Conservation (phyloP, 2,329 filamentous ascomycete genomes). For the Ascochyta clinopodiicola region DNA sequence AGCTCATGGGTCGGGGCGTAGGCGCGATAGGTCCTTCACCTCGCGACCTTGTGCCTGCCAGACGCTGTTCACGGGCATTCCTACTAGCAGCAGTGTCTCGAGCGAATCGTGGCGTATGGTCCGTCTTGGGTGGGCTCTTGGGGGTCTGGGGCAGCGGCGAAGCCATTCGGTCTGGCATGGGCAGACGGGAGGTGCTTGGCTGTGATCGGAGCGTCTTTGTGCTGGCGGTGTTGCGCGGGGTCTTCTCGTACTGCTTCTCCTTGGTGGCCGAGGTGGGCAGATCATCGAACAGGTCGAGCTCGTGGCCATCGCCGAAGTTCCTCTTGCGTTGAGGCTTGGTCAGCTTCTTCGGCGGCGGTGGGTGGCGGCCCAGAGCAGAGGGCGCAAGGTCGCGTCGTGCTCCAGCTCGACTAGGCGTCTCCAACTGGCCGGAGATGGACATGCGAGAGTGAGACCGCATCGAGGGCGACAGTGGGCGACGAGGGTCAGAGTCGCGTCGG, state of each 20-base stretch:
- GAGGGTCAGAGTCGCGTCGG: slow-evolving; percentile 80
- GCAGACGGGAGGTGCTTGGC: slow-evolving; percentile 54
- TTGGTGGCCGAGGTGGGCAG: slow-evolving; percentile 83
- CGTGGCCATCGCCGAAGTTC: slow-evolving; percentile 85
- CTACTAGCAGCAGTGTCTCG: slow-evolving; percentile 71
- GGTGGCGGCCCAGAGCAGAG: slow-evolving; percentile 58
- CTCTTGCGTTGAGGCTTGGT: slow-evolving; percentile 40
- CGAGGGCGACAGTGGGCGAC: slow-evolving; percentile 54
- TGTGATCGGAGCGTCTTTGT: slow-evolving; percentile 67
- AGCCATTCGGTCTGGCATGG: slow-evolving; percentile 53
- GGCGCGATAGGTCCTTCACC: slow-evolving; percentile 59
- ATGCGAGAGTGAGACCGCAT: slow-evolving; percentile 56
- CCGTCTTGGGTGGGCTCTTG: slow-evolving; percentile 59
- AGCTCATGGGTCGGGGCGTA: slow-evolving; percentile 59
- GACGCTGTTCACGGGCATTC: slow-evolving; percentile 67
- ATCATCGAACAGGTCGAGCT: slow-evolving; percentile 93
- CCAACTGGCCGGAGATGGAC: slow-evolving; percentile 56
- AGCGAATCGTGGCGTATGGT: slow-evolving; percentile 67
- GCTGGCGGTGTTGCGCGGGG: slow-evolving; percentile 72
- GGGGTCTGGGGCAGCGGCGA: slow-evolving; percentile 61
- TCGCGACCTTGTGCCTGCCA: slow-evolving; percentile 54
- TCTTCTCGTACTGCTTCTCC: slow-evolving; percentile 83
- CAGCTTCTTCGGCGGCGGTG: slow-evolving; percentile 61
- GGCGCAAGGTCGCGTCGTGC: slow-evolving; percentile 55
- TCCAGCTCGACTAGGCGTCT: slow-evolving; percentile 56